Base-by-base conservation (phyloP, 2,329 filamentous ascomycete species). In the Xylariaceae sp. region DNA sequence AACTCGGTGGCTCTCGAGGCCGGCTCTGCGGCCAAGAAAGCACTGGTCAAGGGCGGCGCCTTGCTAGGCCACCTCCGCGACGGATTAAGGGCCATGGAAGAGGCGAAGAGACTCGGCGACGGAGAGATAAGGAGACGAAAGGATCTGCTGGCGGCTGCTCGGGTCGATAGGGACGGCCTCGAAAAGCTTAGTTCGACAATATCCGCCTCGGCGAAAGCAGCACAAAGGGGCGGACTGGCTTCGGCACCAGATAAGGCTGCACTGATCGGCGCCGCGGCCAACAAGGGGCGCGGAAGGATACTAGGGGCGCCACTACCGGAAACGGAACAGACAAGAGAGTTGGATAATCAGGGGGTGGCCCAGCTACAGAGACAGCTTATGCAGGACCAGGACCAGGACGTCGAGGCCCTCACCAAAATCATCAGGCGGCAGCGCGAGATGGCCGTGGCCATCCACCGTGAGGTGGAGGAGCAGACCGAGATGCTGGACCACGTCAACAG, bases 401-500 rank as follows among this genome's bases (percentile, higher is more conserved):
- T 92, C 3, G 73, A 83, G 13, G 70, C 78, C 50, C 64, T 92
- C 39, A 72, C 76, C 2, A 78, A 76, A 48, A 81, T 87, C 33
- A 81, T 90, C 32, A 68, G 79, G 33, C 68, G 83, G 42, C 83
- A 90, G 66, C 81, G 76, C 55, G 81, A 88, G 62, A 85, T 90
- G 75, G 85, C 85, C 1, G 67, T 86, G 32, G 73, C 79, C 40
- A 89, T 92, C 54, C 75, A 85, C 47, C 74, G 81, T 34, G 86
- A 90, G 66, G 71, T 89, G 40, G 74, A 79, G 37, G 63, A 76
- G 49, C 85, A 90, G 66, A 83, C 78, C 38, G 73, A 78, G 59
- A 76, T 88, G 74, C 67, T 92, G 19, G 73, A 77, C 9, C 61
- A 77, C 49, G 57, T 88, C 45, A 80, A 83, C 47, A 68, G 78